Evolutionary conservation across 257 asterid genomes (phyloP).

Genomic region (Salvia miltiorrhiza): DNA sequence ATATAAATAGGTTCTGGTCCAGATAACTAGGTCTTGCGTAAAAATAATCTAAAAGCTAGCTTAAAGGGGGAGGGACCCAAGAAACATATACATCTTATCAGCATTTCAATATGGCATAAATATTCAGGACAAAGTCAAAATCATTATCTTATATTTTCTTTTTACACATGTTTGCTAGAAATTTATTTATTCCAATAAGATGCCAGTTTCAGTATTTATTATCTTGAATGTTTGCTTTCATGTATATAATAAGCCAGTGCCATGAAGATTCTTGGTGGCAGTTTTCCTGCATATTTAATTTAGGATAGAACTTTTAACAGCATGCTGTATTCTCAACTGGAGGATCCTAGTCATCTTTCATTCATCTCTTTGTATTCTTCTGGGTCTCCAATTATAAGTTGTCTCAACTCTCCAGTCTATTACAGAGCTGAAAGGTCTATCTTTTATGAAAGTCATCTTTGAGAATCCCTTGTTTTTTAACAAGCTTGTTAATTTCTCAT

Average conservation of each 20-base stretch:
- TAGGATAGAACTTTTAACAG: neutral
- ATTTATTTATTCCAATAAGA: too few relatives aligned
- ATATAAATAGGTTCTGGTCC: too few relatives aligned
- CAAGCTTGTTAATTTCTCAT: neutral
- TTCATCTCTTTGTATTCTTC: neutral
- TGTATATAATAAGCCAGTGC: neutral
- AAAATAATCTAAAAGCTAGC: too few relatives aligned
- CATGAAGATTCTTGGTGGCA: conserved; percentile 12
- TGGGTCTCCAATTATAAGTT: neutral
- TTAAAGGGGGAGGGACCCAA: too few relatives aligned
- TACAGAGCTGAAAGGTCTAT: neutral
- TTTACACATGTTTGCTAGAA: too few relatives aligned
- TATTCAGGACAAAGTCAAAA: too few relatives aligned
- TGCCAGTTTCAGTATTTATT: neutral
- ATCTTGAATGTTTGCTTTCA: conserved; percentile 7
- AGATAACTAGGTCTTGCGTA: too few relatives aligned
- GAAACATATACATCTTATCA: too few relatives aligned
- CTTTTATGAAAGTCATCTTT: conserved; percentile 15
- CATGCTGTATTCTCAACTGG: neutral
- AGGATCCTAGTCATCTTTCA: conserved; percentile 1
- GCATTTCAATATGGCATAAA: too few relatives aligned
- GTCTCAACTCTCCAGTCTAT: conserved; percentile 8
- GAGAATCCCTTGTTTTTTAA: conserved; percentile 10
- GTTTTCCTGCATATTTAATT: neutral
- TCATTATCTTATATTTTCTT: too few relatives aligned